Evolutionary conservation across 2,329 filamentous ascomycete genomes (phyloP).

Genomic region (Ambrosiella cleistominuta): DNA sequence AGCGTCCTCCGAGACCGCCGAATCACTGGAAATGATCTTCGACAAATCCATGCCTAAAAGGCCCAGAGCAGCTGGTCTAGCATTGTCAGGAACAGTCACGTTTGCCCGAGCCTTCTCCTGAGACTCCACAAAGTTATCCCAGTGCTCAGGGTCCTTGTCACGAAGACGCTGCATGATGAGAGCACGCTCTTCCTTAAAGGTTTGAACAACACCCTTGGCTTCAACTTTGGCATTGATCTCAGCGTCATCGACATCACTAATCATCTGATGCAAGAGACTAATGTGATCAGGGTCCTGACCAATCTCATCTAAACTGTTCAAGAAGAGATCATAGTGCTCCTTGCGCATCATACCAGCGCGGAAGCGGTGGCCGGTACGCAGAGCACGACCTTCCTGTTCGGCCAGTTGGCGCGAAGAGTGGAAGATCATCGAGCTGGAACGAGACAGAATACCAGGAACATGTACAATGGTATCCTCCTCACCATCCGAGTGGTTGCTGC

Average conservation of each 20-base stretch:
- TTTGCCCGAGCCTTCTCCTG: constrained; percentile 42
- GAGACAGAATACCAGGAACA: constrained; percentile 25
- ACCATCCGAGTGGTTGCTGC: constrained; percentile 25
- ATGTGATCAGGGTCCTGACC: constrained; percentile 32
- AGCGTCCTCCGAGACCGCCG: constrained; percentile 21
- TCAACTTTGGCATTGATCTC: constrained; percentile 35
- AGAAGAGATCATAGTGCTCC: constrained; percentile 33
- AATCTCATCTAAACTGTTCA: constrained; percentile 31
- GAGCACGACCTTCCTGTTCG: constrained; percentile 38
- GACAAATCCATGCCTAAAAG: background rate
- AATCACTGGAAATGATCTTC: constrained; percentile 2
- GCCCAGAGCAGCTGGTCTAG: constrained; percentile 13
- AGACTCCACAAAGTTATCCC: constrained; percentile 44
- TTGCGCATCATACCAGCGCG: constrained; percentile 34
- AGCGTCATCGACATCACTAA: constrained; percentile 45
- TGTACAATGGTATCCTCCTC: constrained; percentile 32
- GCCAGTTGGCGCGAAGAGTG: constrained; percentile 33
- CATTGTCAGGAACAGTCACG: constrained; percentile 21
- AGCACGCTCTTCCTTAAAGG: constrained; percentile 41
- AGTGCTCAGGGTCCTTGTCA: constrained; percentile 47
- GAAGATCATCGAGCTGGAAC: constrained; percentile 35
- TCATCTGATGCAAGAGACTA: constrained; percentile 39
- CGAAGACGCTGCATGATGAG: constrained; percentile 32
- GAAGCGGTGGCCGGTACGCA: constrained; percentile 40
- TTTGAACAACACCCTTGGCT: constrained; percentile 40